These are phyloP conservation scores for Lodderomyces metapsilosis DNA, from an alignment of 1,139 yeast genomes.

Conservation along the genomic window DNA sequence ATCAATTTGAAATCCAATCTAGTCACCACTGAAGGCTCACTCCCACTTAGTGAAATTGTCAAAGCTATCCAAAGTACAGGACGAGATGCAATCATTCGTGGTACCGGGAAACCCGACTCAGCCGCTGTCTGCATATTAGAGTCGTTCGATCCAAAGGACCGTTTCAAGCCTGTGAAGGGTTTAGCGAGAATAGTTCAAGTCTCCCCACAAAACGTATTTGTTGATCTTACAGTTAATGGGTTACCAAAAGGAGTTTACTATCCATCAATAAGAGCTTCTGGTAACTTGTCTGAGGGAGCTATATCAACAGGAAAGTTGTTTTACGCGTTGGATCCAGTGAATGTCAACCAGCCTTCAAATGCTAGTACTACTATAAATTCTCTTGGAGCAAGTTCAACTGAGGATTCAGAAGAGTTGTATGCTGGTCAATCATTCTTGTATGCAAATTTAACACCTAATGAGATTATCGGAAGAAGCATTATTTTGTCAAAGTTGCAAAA, in stretches of 20 bases:
- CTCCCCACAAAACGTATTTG: constrained; percentile 46
- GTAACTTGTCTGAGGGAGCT: constrained; percentile 78
- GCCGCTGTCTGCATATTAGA: constrained; percentile 93
- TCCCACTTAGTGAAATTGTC: constrained; percentile 70
- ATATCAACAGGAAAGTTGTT: constrained; percentile 59
- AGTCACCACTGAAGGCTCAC: constrained; percentile 62
- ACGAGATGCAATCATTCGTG: constrained; percentile 86
- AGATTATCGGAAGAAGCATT: constrained; percentile 79
- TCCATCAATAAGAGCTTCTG: constrained; percentile 68
- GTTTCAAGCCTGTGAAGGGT: constrained; percentile 70
- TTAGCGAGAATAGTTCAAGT: constrained; percentile 84
- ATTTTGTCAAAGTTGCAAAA: constrained; percentile 52
- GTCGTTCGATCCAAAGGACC: constrained; percentile 53
- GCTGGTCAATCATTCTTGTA: constrained; percentile 67
- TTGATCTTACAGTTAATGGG: constrained; percentile 80
- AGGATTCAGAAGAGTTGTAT: constrained; percentile 20
- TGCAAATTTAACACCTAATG: constrained; percentile 55
- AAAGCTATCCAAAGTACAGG: constrained; percentile 69
- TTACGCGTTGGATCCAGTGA: constrained; percentile 48
- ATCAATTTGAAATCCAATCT: constrained; percentile 55
- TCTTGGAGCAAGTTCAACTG: constrained; percentile 33
- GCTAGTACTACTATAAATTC: constrained; percentile 36
- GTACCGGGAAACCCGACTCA: constrained; percentile 82
- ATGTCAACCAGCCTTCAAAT: constrained; percentile 37
- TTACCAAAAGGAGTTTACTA: constrained; percentile 61